These are phyloP conservation scores for Tausonia pullulans DNA, from an alignment of 1,284 basidiomycete genomes.

Conservation along the genomic window DNA sequence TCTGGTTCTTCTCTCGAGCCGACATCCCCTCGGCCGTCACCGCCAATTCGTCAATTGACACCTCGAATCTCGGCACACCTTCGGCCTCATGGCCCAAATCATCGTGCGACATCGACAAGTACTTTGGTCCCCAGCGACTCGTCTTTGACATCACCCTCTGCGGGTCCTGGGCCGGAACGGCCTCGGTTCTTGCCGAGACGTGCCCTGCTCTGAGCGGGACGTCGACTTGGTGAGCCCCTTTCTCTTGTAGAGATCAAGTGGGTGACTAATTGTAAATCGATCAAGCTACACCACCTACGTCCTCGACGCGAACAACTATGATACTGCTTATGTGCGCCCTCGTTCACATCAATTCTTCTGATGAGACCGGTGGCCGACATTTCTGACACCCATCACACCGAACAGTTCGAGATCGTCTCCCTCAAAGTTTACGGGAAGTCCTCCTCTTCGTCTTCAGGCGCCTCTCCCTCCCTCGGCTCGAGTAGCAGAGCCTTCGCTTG, in stretches of 20 bases:
- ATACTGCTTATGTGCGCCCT: constrained; percentile 46
- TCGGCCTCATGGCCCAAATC: constrained; percentile 53
- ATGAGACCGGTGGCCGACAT: neutral
- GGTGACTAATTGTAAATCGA: constrained; percentile 38
- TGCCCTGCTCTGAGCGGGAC: constrained; percentile 37
- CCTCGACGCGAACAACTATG: constrained; percentile 49
- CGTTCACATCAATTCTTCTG: neutral
- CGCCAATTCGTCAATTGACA: constrained; percentile 49
- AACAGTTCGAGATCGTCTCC: constrained; percentile 52
- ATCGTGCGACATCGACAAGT: constrained; percentile 48
- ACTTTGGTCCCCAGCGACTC: constrained; percentile 54
- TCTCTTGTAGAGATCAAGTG: neutral
- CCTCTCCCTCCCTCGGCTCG: too few relatives aligned
- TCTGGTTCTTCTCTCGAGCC: constrained; percentile 63
- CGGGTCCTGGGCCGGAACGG: constrained; percentile 38
- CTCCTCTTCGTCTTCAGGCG: neutral
- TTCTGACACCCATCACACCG: neutral
- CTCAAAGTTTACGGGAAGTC: constrained; percentile 35
- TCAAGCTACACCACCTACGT: constrained; percentile 56
- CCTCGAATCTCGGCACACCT: constrained; percentile 52
- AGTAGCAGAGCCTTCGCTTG: too few relatives aligned
- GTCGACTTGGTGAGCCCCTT: constrained; percentile 26
- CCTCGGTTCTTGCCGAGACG: constrained; percentile 48
- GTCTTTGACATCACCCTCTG: constrained; percentile 67
- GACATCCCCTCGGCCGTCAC: constrained; percentile 47